Conservation (phyloP, 192 early-diverging fungal genomes). For the Mortierella antarctica region DNA sequence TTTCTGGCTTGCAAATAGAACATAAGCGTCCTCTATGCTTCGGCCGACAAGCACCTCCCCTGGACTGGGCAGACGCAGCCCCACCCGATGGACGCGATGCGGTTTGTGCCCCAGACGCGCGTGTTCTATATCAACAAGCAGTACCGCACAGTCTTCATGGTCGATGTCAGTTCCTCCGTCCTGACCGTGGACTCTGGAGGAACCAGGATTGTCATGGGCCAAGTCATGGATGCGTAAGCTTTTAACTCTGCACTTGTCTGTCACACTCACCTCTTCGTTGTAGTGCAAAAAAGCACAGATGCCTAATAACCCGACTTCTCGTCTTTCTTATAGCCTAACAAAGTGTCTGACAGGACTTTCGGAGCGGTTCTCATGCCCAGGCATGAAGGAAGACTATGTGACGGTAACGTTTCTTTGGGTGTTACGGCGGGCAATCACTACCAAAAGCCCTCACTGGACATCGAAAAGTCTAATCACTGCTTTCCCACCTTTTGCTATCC, state of each 20-base stretch:
- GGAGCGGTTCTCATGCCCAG: slow-evolving; percentile 46
- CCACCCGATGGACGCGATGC: slow-evolving; percentile 16
- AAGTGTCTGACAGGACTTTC: slow-evolving; percentile 49
- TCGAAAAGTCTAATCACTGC: neutral
- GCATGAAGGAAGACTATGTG: slow-evolving; percentile 27
- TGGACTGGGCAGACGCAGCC: slow-evolving; percentile 28
- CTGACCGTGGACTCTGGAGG: slow-evolving; percentile 62
- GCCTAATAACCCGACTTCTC: neutral
- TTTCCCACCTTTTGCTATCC: neutral
- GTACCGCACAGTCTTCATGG: slow-evolving; percentile 73
- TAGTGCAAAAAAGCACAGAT: neutral
- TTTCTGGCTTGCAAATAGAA: slow-evolving; percentile 7
- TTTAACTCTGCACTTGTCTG: neutral
- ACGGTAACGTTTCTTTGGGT: slow-evolving; percentile 17
- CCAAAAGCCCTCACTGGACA: too few relatives aligned
- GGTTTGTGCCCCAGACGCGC: slow-evolving; percentile 74
- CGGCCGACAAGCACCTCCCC: slow-evolving; percentile 49
- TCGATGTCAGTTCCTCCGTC: slow-evolving; percentile 78
- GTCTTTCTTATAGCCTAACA: slow-evolving; percentile 23
- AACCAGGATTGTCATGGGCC: slow-evolving; percentile 59
- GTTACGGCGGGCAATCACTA: neutral
- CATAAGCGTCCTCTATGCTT: slow-evolving; percentile 31
- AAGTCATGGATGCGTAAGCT: slow-evolving; percentile 62
- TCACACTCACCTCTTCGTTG: too few relatives aligned
- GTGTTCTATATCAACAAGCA: slow-evolving; percentile 66